A percentile compares a stretch with the other conserved stretches of the same genome.
Conservation (phyloP, 2,329 filamentous ascomycete species). For the Arthroderma uncinatum region DNA sequence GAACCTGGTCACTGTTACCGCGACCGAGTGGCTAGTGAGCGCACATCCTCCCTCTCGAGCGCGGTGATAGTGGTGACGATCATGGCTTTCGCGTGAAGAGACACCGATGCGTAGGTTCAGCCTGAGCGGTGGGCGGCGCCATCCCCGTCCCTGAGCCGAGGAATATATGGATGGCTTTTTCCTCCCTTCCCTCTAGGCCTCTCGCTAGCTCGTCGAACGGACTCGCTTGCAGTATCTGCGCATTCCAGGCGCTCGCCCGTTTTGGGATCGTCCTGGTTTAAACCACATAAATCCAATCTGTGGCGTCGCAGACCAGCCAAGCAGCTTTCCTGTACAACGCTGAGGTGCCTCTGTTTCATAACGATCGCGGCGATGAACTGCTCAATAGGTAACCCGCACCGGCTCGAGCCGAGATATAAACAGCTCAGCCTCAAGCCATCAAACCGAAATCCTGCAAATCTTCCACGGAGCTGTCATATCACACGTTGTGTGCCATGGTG, state of each 20-base stretch:
- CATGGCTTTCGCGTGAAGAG: background rate
- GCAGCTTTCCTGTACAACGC: background rate
- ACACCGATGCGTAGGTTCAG: background rate
- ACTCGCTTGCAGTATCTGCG: background rate
- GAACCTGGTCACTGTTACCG: background rate
- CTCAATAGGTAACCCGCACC: background rate
- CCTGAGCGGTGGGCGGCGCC: background rate
- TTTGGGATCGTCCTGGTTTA: background rate
- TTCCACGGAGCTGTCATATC: background rate
- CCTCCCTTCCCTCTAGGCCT: background rate
- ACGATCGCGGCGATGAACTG: background rate
- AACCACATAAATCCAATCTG: background rate
- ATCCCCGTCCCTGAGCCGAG: background rate
- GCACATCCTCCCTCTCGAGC: background rate
- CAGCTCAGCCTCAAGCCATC: no score
- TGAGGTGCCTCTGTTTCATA: background rate
- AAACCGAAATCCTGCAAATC: background rate
- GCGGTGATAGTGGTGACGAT: background rate
- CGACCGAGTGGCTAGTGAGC: background rate
- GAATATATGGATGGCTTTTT: background rate
- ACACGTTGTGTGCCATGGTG: background rate
- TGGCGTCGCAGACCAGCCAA: background rate
- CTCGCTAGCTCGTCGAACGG: background rate
- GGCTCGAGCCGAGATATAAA: background rate
- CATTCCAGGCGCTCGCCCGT: background rate